Evolutionary conservation across 768 basidiomycete species (phyloP), one percentile per base, ranked within the genome.

Genomic region (Strobilomyces dryophilus): DNA sequence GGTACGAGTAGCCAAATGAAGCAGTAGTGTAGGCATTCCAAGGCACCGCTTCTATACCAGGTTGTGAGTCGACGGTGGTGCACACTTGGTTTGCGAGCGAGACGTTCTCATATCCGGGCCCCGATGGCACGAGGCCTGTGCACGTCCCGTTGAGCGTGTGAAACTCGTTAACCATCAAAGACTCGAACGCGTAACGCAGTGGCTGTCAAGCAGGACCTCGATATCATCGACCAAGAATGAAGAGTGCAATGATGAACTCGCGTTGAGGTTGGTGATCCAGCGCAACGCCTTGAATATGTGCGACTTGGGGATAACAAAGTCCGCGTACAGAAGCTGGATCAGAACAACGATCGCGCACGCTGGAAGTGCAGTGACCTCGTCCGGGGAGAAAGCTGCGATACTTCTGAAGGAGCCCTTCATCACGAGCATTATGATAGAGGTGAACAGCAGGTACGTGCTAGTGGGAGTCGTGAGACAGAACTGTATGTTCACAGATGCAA

Each of bases 111-210:
- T 75, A 75, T 9, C 67, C 64, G 45, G 72, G 65, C 2, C 72
- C 71, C 11, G 59, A 63, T 12, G 24, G 24, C 24, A 69, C 91
- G 7, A 84, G 74, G 0, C 84, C 78, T 2, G 87, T 77, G 65
- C 92, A 95, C 1, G 85, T 84, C 58, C 84, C 89, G 20, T 86
- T 67, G 9, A 88, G 69, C 0, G 80, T 84, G 57, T 79, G 82
- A 70, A 93, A 93, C 66, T 95, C 91, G 69, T 93, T 95, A n/a
- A 80, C 75, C 64, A 95, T 75, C 40, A 92, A 65, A 0, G 79
- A 75, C 55, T 91, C 87, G 64, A 94, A 94, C 0, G 63, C 53
- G 31, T 64, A 64, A 79, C 85, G 63, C 83, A 92, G 5, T 73
- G 78, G 92, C 63, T 66, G 27, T 70, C 60, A 26, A 12, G 32